phyloP scores from a whole-genome alignment of 2,329 filamentous ascomycete genomes.

The Clarireedia hainanense region DNA sequence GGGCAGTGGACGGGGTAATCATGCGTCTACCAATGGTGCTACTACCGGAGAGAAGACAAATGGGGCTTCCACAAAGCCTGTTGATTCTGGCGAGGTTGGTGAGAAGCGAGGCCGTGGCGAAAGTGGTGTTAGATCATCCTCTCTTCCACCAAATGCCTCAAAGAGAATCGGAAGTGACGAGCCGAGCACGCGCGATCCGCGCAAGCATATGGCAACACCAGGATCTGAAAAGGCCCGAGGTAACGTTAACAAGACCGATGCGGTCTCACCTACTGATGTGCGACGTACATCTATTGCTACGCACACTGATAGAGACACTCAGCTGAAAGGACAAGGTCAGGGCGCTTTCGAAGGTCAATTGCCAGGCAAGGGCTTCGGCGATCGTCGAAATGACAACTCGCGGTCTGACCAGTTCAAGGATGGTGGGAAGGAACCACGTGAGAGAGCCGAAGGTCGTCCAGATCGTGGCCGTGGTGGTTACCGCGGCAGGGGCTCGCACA shows the following conservation, averaged over 20 bases:
- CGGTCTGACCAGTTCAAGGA: constrained; percentile 18
- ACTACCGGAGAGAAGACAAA: constrained; percentile 22
- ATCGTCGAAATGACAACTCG: constrained; percentile 25
- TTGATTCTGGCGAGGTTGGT: constrained; percentile 11
- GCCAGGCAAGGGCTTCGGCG: constrained; percentile 18
- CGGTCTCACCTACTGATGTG: constrained; percentile 20
- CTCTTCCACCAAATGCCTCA: constrained; percentile 25
- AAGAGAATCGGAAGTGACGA: constrained; percentile 21
- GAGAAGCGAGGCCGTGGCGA: constrained; percentile 20
- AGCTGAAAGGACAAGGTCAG: constrained; percentile 12
- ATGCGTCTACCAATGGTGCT: constrained; percentile 16
- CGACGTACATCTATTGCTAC: constrained; percentile 29
- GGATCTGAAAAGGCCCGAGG: constrained; percentile 21
- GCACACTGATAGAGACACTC: constrained; percentile 23
- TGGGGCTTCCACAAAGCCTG: constrained; percentile 10
- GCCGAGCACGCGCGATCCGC: constrained; percentile 17
- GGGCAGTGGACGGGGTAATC: constrained; percentile 30
- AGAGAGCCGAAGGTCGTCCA: constrained; percentile 33
- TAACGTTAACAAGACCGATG: constrained; percentile 20
- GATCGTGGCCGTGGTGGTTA: constrained; percentile 37
- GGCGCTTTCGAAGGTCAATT: constrained; percentile 18
- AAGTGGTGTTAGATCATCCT: constrained; percentile 19
- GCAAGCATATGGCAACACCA: constrained; percentile 20
- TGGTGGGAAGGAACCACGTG: constrained; percentile 23
- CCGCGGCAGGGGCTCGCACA: constrained; percentile 36